Conservation (phyloP, 345 rosid species). For the Melaleuca alternifolia region DNA sequence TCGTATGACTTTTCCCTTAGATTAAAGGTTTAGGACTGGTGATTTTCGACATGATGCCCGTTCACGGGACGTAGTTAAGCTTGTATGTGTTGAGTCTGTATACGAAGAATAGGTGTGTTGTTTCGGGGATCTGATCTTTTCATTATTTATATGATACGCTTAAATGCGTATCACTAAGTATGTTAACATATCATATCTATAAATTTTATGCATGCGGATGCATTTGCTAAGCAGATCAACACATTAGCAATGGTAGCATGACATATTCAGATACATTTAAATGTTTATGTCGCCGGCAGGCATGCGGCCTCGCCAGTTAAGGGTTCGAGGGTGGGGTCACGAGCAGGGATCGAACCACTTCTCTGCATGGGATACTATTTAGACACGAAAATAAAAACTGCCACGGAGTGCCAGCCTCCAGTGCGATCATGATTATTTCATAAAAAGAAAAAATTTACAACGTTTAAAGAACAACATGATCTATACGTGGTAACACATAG, state of each 20-base stretch:
- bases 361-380: neutral
- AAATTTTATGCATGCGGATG: too few species aligned
- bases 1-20: neutral
- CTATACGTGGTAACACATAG: neutral
- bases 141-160: too few species aligned
- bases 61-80: neutral
- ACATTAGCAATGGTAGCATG: neutral
- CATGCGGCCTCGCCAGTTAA: too few species aligned
- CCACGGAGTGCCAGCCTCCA: neutral
- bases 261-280: fast-evolving
- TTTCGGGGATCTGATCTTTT: neutral
- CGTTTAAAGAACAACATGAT: neutral
- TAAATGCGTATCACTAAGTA: too few species aligned
- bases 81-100: neutral
- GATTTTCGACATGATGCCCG: neutral
- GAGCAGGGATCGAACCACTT: too few species aligned
- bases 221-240: neutral
- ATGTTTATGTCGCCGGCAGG: neutral
- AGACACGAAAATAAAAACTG: neutral
- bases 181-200: too few species aligned
- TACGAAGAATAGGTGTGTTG: fast-evolving
- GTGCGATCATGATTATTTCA: neutral
- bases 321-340: too few species aligned
- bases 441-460: neutral
- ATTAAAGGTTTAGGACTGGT: neutral